These are phyloP conservation scores for Candida gorgasii DNA, from an alignment of 805 yeast genomes.

Conservation along the genomic window DNA sequence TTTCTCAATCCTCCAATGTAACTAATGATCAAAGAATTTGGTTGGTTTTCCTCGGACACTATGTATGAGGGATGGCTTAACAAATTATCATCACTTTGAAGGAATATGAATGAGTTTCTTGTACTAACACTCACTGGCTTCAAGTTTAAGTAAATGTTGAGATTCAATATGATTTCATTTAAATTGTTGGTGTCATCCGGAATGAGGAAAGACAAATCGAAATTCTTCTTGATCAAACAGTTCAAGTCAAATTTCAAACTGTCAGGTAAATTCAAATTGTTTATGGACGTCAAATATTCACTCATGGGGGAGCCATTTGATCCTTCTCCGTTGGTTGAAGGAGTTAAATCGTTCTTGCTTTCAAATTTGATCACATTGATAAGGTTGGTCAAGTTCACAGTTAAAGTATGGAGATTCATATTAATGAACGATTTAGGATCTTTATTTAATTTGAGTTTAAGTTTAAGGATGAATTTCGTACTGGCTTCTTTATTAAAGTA, in stretches of 20 bases:
- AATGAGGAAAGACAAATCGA: slow-evolving; percentile 30
- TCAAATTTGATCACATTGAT: slow-evolving; percentile 21
- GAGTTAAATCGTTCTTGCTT: slow-evolving; percentile 10
- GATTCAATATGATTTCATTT: slow-evolving; percentile 34
- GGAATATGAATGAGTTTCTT: slow-evolving; percentile 24
- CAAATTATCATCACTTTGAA: slow-evolving; percentile 20
- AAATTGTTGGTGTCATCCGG: slow-evolving; percentile 35
- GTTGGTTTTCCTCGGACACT: slow-evolving; percentile 26
- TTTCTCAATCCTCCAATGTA: slow-evolving; percentile 44
- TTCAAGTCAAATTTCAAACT: slow-evolving; percentile 32
- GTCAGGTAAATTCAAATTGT: slow-evolving; percentile 5
- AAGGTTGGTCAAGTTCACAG: slow-evolving; percentile 54
- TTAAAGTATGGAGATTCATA: slow-evolving; percentile 58
- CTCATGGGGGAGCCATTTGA: slow-evolving; percentile 5
- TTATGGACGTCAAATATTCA: slow-evolving; percentile 4
- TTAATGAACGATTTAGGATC: slow-evolving; percentile 59
- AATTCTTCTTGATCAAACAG: slow-evolving; percentile 37
- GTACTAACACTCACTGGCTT: slow-evolving; percentile 14
- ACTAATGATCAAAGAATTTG: slow-evolving; percentile 32
- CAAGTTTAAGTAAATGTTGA: slow-evolving; percentile 31
- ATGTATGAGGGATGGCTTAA: slow-evolving; percentile 31
- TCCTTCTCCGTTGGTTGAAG: too few relatives aligned
- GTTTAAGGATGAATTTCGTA: slow-evolving; percentile 24
- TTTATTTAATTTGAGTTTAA: slow-evolving; percentile 36
- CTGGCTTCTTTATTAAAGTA: slow-evolving; percentile 27